phyloP scores from a whole-genome alignment of 1,284 basidiomycete species.

The Ceratobasidium sp. region DNA sequence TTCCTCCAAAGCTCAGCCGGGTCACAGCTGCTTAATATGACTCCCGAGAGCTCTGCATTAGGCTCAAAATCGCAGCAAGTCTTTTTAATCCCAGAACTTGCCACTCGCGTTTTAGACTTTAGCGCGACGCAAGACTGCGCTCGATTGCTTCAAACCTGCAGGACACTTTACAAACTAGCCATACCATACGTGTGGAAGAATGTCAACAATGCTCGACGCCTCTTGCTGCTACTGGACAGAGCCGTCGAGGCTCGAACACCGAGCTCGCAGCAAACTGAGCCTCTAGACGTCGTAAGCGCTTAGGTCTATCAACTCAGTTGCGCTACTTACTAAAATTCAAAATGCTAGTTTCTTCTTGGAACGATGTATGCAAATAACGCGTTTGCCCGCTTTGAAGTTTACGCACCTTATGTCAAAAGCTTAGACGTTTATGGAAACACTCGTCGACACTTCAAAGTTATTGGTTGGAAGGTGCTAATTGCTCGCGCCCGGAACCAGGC shows the following conservation, averaged over 20 bases:
- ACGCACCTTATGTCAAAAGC: conserved; percentile 16
- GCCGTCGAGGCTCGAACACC: not conserved
- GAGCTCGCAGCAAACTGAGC: too few species aligned
- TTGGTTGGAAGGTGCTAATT: not conserved
- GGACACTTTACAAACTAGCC: not conserved
- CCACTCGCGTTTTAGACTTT: not conserved
- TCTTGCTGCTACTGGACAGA: not conserved
- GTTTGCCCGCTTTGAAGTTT: conserved; percentile 14
- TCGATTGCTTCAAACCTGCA: not conserved
- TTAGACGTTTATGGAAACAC: conserved; percentile 3
- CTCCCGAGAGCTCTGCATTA: not conserved
- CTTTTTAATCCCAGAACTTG: not conserved
- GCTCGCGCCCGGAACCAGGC: not conserved
- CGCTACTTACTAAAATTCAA: not conserved
- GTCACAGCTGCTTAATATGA: too few species aligned
- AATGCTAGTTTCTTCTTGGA: not conserved
- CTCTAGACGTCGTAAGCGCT: not conserved
- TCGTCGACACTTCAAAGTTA: not conserved
- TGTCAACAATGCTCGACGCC: not conserved
- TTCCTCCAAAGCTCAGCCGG: too few species aligned
- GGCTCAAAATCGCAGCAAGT: not conserved
- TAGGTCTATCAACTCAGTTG: not conserved
- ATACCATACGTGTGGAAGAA: not conserved
- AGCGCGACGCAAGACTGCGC: not conserved
- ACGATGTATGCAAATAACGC: too few species aligned